Conservation (phyloP, 345 rosid genomes). For the Hypericum perforatum region DNA sequence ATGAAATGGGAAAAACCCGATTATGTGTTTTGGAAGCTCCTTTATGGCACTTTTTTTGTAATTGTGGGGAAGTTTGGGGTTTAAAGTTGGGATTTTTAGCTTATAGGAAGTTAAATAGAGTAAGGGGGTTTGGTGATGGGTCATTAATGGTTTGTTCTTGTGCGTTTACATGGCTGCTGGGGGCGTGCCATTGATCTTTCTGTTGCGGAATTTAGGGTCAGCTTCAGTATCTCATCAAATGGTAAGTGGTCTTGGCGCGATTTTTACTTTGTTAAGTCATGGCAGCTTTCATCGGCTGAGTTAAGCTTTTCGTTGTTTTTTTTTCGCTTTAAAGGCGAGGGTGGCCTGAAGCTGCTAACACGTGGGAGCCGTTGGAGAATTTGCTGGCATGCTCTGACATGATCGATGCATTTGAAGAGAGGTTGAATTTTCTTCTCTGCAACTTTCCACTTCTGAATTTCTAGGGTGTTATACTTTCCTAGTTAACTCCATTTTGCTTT, state of each 20-base stretch:
- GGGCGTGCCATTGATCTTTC: constrained; percentile 1
- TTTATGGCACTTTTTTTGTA: too few relatives aligned
- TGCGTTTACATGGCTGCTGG: constrained; percentile 1
- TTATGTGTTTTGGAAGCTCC: too few relatives aligned
- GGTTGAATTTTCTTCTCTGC: constrained; percentile 27
- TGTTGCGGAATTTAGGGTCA: constrained; percentile 48
- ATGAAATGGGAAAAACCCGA: too few relatives aligned
- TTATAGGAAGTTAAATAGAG: too few relatives aligned
- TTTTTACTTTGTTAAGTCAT: not conserved
- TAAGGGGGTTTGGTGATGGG: too few relatives aligned
- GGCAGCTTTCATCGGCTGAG: not conserved
- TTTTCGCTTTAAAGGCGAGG: constrained; percentile 64
- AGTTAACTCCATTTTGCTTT: not conserved
- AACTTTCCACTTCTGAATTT: too few relatives aligned
- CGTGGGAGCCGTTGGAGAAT: constrained; percentile 98
- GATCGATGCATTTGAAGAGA: constrained; percentile 84
- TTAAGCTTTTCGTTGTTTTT: not conserved
- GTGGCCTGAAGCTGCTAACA: constrained; percentile 92
- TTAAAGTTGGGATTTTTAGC: too few relatives aligned
- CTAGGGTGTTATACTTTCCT: not conserved
- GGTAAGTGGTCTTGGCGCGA: constrained; percentile 37
- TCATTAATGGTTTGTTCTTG: constrained; percentile 3
- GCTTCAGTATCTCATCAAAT: constrained; percentile 92
- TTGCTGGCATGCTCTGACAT: constrained; percentile 86
- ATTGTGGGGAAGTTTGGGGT: too few relatives aligned